Evolutionary conservation across 495 filamentous ascomycete genomes (phyloP).

Genomic region (Eremomyces bilateralis): DNA sequence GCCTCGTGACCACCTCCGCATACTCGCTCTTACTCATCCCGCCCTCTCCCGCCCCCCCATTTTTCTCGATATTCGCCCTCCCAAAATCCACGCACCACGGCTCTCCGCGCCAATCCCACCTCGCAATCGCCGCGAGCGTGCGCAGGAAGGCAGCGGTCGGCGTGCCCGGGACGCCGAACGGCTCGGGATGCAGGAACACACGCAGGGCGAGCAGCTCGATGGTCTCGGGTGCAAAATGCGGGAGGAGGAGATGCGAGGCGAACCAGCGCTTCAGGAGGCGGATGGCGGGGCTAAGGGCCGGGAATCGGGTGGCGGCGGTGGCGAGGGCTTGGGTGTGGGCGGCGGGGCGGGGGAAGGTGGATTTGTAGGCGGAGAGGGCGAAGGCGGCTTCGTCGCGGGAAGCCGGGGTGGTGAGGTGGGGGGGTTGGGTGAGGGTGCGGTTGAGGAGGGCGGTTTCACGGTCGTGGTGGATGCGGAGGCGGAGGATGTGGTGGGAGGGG

Average conservation of each 20-base stretch:
- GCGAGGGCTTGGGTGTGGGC: constrained; percentile 61
- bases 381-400: constrained; percentile 41
- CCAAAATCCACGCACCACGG: constrained; percentile 60
- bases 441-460: constrained; percentile 67
- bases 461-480: constrained; percentile 55
- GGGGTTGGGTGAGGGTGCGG: constrained; percentile 50
- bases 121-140: constrained; percentile 50
- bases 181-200: constrained; percentile 61
- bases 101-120: constrained; percentile 78
- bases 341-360: constrained; percentile 46
- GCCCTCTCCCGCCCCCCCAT: background rate
- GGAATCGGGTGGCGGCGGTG: constrained; percentile 59
- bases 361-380: constrained; percentile 47
- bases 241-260: constrained; percentile 51
- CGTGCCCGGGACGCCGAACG: constrained; percentile 59
- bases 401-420: constrained; percentile 31
- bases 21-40: constrained; percentile 30
- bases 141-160: constrained; percentile 65
- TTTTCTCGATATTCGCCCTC: constrained; percentile 15
- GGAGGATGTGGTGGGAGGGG: constrained; percentile 36
- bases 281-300: constrained; percentile 61
- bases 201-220: constrained; percentile 60
- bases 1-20: constrained; percentile 39
- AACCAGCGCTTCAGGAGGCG: constrained; percentile 88
- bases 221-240: constrained; percentile 55